Evolutionary conservation across 2,329 filamentous ascomycete species (phyloP), one percentile per base, ranked within the genome.

Genomic region (Cercospora sp.): DNA sequence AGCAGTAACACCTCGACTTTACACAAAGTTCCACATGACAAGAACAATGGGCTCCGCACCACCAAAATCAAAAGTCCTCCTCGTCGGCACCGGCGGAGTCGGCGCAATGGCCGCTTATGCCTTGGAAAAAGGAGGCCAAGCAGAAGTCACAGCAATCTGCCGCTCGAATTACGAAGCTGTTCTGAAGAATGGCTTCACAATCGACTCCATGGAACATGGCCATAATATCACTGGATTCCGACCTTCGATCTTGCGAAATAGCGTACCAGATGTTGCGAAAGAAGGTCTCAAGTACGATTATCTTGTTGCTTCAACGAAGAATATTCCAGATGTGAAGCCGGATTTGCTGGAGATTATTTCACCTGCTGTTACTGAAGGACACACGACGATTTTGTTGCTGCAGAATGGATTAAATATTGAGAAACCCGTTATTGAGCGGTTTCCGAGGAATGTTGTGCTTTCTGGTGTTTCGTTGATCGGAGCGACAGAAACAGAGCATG

Each of bases 381-480:
- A 82, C 26, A 88, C 87, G 0, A 80, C 80, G 30, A 84, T 90
- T 55, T 80, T 89, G 0, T 81, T 90, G 6, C 78, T 87, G 5
- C 87, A 90, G 69, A 90, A 90, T 72, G 87, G 87, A 0, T 77
- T 89, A n/a, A 87, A 89, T 72, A 89, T 89, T 69, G 86, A 89
- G 70, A 82, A 81, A 51, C 85, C 86, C 0, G 73, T 89, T 20
- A 73, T 85, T 18, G 65, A 73, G 0, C 75, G 77, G 0, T 88
- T 87, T 72, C 86, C 87, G 0, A 67, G 74, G 3, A 88, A 86
- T 67, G 75, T 82, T 0, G 72, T 88, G 6, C 78, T 89, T 1
- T 85, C 83, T 3, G 85, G 85, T 3, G 81, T 89, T 8, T 83
- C 81, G 2, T 78, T 84, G 61, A 87, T 86, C 64, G 84, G 85